Evolutionary conservation across 306 rosid species (phyloP), one percentile per base, ranked within the genome.

Genomic region (Inga laurina): DNA sequence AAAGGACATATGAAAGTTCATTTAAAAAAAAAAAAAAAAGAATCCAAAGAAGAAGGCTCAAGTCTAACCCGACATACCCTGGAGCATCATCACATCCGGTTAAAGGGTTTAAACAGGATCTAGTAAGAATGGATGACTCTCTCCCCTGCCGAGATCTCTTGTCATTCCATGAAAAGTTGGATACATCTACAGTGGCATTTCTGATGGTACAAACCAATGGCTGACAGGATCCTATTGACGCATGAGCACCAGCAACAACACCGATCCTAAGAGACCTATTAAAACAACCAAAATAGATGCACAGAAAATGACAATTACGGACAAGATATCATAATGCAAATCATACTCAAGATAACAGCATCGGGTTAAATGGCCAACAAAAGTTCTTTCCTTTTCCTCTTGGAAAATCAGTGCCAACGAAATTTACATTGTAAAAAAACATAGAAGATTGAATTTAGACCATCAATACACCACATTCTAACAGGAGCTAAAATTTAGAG

Each of bases 131-230:
- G 57, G 89, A 94, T 74, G 99, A 96, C 83, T 96, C 99, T 81
- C 90, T 92, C 88, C 99, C 99, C 86, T 96, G 99, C 73, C 97
- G 92, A 78, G 99, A 92, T 83, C 98, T 91, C 89, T 96, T 96
- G 74, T 96, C 97, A 84, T 89, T 90, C 98, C 99, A 96, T 54
- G 99, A 96, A 67, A 91, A 91, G 82, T 84, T 92, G 62, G 97
- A 86, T 27, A 88, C 97, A 51, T 96, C 98, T 69, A 88, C 97
- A 65, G 82, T 75, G 82, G 98, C 85, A 52, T 88, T 92, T 77
- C 92, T 89, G 57, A 86, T 87, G 61, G 89, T 87, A 87, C 80
- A 87, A 77, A 88, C 94, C 74, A 90, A 79, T 19, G 99, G 97
- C 82, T 89, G 97, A 79, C 94, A 91, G 77, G 93, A 90, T 87